These are phyloP conservation scores for Apiospora pterosperma DNA, from an alignment of 2,329 filamentous ascomycete genomes.

Conservation along the genomic window DNA sequence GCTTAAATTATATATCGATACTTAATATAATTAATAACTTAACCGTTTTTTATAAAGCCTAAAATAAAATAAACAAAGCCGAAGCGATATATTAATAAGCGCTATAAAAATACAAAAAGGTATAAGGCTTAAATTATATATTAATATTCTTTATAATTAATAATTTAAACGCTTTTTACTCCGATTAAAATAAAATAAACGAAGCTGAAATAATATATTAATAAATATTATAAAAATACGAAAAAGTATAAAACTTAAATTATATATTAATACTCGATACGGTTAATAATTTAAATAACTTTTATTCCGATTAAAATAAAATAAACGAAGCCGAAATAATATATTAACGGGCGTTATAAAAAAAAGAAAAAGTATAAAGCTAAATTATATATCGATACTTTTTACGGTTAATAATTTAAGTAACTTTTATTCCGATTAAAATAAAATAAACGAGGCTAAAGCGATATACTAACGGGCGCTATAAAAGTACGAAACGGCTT, in stretches of 20 bases:
- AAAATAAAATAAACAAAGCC: slow-evolving; percentile 16
- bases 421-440: neutral
- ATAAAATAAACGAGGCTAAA: neutral
- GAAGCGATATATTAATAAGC: slow-evolving; percentile 3
- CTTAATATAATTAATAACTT: slow-evolving; percentile 13
- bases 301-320: neutral
- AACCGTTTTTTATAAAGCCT: slow-evolving; percentile 6
- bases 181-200: slow-evolving; percentile 17
- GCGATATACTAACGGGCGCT: no score
- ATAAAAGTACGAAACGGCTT: no score
- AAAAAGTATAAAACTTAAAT: slow-evolving; percentile 19
- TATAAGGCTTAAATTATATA: slow-evolving; percentile 19
- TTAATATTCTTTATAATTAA: slow-evolving; percentile 10
- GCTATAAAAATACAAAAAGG: neutral
- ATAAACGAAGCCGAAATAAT: neutral
- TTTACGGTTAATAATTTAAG: neutral
- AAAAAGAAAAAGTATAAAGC: neutral
- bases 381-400: slow-evolving; percentile 14
- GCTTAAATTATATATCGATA: slow-evolving; percentile 1
- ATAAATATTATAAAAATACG: neutral
- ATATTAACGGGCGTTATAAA: neutral
- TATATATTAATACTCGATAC: neutral
- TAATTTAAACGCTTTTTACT: slow-evolving; percentile 6
- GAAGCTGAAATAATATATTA: slow-evolving; percentile 6
- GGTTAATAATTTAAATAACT: neutral